Conservation (phyloP, 2,329 filamentous ascomycete species). For the Rugonectria rugulosa region DNA sequence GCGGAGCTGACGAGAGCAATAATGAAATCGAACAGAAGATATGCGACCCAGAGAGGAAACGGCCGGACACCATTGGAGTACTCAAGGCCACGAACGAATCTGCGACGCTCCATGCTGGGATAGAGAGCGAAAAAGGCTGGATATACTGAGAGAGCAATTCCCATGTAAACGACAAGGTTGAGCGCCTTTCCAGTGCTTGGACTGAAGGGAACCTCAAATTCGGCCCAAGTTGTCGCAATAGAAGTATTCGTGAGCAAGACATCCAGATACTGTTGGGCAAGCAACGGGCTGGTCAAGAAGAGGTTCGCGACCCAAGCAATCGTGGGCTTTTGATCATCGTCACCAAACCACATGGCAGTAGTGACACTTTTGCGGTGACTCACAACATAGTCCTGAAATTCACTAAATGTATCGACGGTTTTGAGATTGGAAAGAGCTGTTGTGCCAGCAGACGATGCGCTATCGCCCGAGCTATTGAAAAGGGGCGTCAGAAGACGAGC, state of each 20-base stretch:
- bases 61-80: conserved; percentile 91
- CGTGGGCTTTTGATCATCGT: conserved; percentile 65
- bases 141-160: conserved; percentile 78
- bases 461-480: conserved; percentile 40
- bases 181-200: conserved; percentile 75
- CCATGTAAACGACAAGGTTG: conserved; percentile 83
- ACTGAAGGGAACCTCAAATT: conserved; percentile 78
- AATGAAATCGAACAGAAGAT: conserved; percentile 80
- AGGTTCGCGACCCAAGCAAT: conserved; percentile 75
- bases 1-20: conserved; percentile 73
- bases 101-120: conserved; percentile 81
- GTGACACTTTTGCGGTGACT: conserved; percentile 71
- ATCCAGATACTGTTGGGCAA: conserved; percentile 71
- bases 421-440: conserved; percentile 48
- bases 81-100: conserved; percentile 82
- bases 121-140: conserved; percentile 91
- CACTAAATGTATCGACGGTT: conserved; percentile 67
- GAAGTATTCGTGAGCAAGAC: conserved; percentile 71
- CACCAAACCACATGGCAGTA: conserved; percentile 79
- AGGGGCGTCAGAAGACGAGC: conserved; percentile 50
- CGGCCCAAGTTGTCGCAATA: conserved; percentile 75
- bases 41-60: conserved; percentile 84
- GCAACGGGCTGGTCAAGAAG: conserved; percentile 64
- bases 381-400: conserved; percentile 73
- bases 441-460: conserved; percentile 26